Percentiles rank a stretch among this genome's conserved stretches.
Evolutionary conservation across 805 yeast species (phyloP).

Genomic region (Komagataella pseudopastoris): DNA sequence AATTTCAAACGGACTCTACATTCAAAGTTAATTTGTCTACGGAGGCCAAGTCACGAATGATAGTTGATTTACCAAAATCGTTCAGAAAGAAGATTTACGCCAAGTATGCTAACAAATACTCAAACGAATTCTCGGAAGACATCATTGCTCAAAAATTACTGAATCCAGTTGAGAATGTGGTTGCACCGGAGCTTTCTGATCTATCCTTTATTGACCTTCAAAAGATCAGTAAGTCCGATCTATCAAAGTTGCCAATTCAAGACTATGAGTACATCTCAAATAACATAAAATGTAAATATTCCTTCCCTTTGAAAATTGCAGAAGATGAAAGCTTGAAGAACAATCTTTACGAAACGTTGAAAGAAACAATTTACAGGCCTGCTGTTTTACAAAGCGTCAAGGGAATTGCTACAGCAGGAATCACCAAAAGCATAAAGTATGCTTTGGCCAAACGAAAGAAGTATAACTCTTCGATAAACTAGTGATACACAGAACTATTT

Average conservation of each 20-base stretch:
- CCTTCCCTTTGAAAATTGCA: conserved; percentile 28
- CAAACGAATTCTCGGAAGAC: conserved; percentile 15
- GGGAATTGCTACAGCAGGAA: conserved; percentile 83
- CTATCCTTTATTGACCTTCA: conserved; percentile 15
- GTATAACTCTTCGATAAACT: conserved; percentile 6
- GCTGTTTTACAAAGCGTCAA: conserved; percentile 66
- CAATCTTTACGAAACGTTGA: conserved; percentile 25
- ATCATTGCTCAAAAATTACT: conserved; percentile 14
- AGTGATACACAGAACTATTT: not conserved
- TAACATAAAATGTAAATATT: conserved; percentile 8
- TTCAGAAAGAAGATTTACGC: conserved; percentile 29
- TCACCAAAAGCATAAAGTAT: conserved; percentile 53
- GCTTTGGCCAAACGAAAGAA: conserved; percentile 57
- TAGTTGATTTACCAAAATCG: conserved; percentile 34
- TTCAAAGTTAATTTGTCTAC: conserved; percentile 18
- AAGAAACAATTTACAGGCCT: conserved; percentile 49
- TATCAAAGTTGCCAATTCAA: conserved; percentile 12
- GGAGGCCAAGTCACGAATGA: conserved; percentile 23
- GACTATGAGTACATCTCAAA: conserved; percentile 21
- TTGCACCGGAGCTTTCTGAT: conserved; percentile 4
- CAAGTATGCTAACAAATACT: conserved; percentile 9
- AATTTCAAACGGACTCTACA: not conserved
- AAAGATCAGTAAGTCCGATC: conserved; percentile 6
- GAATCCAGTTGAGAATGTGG: not conserved
- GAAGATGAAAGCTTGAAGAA: conserved; percentile 22